These are phyloP conservation scores for Yarrowia osloensis DNA, from an alignment of 805 yeast species.

Conservation along the genomic window DNA sequence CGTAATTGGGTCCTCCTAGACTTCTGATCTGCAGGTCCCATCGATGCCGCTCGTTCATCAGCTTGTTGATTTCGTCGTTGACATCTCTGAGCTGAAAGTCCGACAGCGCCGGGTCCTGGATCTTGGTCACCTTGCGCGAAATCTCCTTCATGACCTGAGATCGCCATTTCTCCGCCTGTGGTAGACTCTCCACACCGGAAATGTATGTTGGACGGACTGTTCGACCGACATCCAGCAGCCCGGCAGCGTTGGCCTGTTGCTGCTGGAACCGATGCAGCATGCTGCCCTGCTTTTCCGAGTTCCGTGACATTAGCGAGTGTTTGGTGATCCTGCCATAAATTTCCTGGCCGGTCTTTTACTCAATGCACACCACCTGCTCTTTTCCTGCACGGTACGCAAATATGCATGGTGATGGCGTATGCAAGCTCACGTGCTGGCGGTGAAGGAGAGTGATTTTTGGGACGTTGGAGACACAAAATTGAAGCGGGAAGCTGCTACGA, in stretches of 20 bases:
- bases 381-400: neutral
- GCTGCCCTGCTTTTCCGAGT: conserved; percentile 74
- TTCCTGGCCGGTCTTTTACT: neutral
- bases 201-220: conserved; percentile 64
- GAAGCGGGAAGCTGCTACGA: too few species aligned
- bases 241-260: conserved; percentile 59
- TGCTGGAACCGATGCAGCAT: conserved; percentile 66
- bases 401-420: neutral
- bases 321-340: neutral
- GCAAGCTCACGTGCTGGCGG: neutral
- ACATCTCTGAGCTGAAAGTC: conserved; percentile 67
- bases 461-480: too few species aligned
- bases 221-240: conserved; percentile 58
- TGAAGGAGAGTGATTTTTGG: too few species aligned
- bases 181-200: conserved; percentile 52
- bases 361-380: neutral
- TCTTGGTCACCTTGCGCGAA: conserved; percentile 56
- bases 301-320: conserved; percentile 61
- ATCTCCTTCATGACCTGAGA: conserved; percentile 63
- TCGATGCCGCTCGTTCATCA: conserved; percentile 64
- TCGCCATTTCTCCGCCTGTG: conserved; percentile 74
- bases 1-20: conserved; percentile 74
- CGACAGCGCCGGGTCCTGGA: conserved; percentile 62
- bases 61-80: conserved; percentile 70
- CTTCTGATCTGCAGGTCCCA: conserved; percentile 78